Evolutionary conservation across 345 rosid species (phyloP), one percentile per base, ranked within the genome.

Genomic region (Erysimum cheiranthoides): DNA sequence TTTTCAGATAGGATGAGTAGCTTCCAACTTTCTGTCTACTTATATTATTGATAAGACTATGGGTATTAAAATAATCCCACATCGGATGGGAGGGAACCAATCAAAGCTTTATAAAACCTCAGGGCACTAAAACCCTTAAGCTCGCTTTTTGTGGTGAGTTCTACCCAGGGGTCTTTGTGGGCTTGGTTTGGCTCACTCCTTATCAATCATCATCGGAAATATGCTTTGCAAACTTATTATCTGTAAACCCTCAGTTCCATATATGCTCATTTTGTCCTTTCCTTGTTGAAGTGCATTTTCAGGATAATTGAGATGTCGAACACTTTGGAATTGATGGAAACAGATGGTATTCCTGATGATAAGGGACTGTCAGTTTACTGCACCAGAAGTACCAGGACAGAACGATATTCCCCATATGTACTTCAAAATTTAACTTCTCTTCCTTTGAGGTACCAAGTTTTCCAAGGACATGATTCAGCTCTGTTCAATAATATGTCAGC

Each of bases 401-500:
- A 88, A 80, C 81, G 84, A 85, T 84, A 89, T 79, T 89, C 97
- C 40, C 97, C 98, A n/a, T 93, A 93, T 77, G 66, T 89, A 67
- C 86, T 91, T 82, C 94, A 93, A 78, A 93, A 93, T 76, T 85
- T 90, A 78, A 93, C 97, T 73, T 90, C 97, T 43, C 82, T 90
- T 81, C 91, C 97, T 74, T 76, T 93, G 62, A 78, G 53, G 45
- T 93, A 82, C 84, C 82, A 80, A 82, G 89, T 89, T 76, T 86
- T 78, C 60, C 86, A 77, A 78, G 93, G 94, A 61, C 82, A 69
- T 39, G 76, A 73, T 78, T 70, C 81, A 70, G 76, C 81, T 68
- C 82, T 77, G 80, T 67, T 85, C 61, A 73, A 78, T 80, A 73
- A 78, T 80, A 70, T 70, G 62, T 82, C 86, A 43, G 78, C 79